Evolutionary conservation across 2,329 filamentous ascomycete species (phyloP).

Genomic region (Colletotrichum filicis): DNA sequence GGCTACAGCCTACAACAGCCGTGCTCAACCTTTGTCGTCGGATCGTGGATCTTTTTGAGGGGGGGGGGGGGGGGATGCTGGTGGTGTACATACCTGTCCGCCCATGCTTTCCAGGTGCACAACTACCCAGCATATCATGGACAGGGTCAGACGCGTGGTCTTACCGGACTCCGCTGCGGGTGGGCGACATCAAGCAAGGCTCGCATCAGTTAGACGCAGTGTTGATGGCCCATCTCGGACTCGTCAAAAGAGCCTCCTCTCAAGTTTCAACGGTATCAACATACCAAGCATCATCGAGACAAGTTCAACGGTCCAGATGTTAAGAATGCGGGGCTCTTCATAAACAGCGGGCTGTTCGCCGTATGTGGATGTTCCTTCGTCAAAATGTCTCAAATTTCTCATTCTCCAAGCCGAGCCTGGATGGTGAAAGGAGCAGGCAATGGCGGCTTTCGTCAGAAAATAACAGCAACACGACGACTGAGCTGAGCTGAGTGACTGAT

Average conservation of each 20-base stretch:
- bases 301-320: slow-evolving; percentile 1
- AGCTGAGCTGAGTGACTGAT: background rate
- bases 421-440: background rate
- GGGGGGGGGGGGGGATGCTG: no score
- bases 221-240: background rate
- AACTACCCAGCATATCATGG: background rate
- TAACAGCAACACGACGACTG: background rate
- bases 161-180: background rate
- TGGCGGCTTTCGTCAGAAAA: background rate
- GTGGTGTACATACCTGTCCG: background rate
- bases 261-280: background rate
- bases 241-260: slow-evolving; percentile 4
- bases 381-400: slow-evolving; percentile 9
- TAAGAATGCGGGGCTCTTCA: background rate
- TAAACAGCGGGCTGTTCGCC: background rate
- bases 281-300: slow-evolving; percentile 5
- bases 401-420: background rate
- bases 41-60: background rate
- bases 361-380: background rate
- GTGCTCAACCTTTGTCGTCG: background rate
- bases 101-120: background rate
- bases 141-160: background rate
- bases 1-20: background rate
- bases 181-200: background rate
- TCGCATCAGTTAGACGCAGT: background rate